Percentiles rank a stretch among this genome's conserved stretches.
phyloP scores from a whole-genome alignment of 768 basidiomycete genomes.

The Pleurotus pulmonarius region DNA sequence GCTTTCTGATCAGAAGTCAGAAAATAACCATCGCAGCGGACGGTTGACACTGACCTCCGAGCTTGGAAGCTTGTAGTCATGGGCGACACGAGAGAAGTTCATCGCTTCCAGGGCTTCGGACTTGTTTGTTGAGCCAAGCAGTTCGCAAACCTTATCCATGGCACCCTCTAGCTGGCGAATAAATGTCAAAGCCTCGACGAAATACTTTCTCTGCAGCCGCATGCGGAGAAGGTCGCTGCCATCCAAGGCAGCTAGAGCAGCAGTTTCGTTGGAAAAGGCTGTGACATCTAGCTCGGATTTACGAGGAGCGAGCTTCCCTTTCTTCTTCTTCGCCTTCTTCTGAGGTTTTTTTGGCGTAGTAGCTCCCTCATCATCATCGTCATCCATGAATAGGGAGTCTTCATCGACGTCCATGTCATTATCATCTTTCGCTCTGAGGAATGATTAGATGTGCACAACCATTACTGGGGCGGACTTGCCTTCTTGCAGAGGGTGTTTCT shows the following conservation, averaged over 20 bases:
- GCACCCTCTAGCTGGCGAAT: constrained; percentile 59
- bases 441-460: background rate
- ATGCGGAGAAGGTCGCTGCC: constrained; percentile 62
- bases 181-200: constrained; percentile 79
- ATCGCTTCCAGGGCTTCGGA: constrained; percentile 81
- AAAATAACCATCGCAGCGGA: constrained; percentile 8
- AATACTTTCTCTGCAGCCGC: constrained; percentile 80
- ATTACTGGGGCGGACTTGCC: constrained; percentile 14
- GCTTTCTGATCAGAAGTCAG: constrained; percentile 50
- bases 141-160: constrained; percentile 66
- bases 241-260: constrained; percentile 64
- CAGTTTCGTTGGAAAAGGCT: constrained; percentile 68
- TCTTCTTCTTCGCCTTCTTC: constrained; percentile 29
- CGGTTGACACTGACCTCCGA: constrained; percentile 52
- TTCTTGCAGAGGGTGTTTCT: constrained; percentile 29
- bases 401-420: constrained; percentile 34
- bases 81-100: constrained; percentile 83
- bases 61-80: constrained; percentile 75
- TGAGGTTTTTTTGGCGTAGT: constrained; percentile 21
- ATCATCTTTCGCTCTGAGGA: constrained; percentile 30
- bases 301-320: constrained; percentile 49
- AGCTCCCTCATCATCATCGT: constrained; percentile 23
- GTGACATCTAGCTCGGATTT: constrained; percentile 68
- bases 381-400: constrained; percentile 35
- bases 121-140: constrained; percentile 86